A percentile compares a stretch with the other conserved stretches of the same genome.
phyloP scores from a whole-genome alignment of 352 stramenopile genomes.

The Pythium myriotylum region DNA sequence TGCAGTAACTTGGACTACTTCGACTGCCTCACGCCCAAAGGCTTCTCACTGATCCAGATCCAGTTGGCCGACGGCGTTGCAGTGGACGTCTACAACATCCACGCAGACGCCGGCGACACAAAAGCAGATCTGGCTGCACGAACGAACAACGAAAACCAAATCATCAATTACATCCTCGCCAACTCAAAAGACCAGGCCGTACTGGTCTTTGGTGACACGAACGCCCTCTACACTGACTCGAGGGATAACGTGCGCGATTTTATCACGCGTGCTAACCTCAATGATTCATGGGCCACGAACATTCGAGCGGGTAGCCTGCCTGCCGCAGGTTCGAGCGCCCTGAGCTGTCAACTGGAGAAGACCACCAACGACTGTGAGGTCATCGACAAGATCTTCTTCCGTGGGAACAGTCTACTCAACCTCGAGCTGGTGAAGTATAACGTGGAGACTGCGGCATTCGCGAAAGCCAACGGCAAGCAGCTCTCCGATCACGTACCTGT shows the following conservation, averaged over 20 bases:
- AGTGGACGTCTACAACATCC: slow-evolving; percentile 53
- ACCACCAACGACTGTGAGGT: slow-evolving; percentile 52
- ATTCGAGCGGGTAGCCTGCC: slow-evolving; percentile 37
- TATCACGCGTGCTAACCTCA: slow-evolving; percentile 29
- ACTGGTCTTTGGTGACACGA: slow-evolving; percentile 55
- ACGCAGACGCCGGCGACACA: slow-evolving; percentile 40
- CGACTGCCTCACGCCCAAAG: slow-evolving; percentile 58
- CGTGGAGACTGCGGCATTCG: slow-evolving; percentile 47
- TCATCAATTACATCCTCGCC: slow-evolving; percentile 39
- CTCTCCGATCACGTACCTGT: slow-evolving; percentile 55
- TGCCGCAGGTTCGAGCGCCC: slow-evolving; percentile 33
- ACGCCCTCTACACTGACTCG: slow-evolving; percentile 51
- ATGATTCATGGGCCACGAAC: slow-evolving; percentile 49
- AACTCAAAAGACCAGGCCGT: slow-evolving; percentile 47
- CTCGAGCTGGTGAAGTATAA: slow-evolving; percentile 42
- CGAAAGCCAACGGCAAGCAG: slow-evolving; percentile 32
- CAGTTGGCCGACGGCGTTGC: slow-evolving; percentile 41
- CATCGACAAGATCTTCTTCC: slow-evolving; percentile 68
- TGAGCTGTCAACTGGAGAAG: slow-evolving; percentile 37
- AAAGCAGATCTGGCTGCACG: slow-evolving; percentile 35
- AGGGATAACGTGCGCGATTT: slow-evolving; percentile 44
- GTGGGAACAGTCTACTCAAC: slow-evolving; percentile 34
- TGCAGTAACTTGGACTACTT: slow-evolving; percentile 44
- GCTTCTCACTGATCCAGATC: slow-evolving; percentile 45
- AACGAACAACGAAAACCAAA: slow-evolving; percentile 39